These are phyloP conservation scores for Musa balbisiana DNA, from an alignment of 202 grass and related monocot species.

Conservation along the genomic window DNA sequence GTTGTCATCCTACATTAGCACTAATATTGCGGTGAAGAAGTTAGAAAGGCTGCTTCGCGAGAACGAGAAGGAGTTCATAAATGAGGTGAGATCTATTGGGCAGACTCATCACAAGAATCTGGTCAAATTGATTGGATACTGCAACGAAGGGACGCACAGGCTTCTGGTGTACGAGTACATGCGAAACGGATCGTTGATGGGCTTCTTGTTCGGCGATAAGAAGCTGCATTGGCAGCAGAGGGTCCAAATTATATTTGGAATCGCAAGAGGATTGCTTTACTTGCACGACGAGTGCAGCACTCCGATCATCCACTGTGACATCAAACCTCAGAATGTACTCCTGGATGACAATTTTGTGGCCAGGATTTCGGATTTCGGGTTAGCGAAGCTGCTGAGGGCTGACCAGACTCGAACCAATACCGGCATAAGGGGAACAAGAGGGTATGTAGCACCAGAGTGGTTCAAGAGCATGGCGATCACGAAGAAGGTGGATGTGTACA, in stretches of 20 bases:
- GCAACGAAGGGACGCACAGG: conserved; percentile 36
- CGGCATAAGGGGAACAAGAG: neutral
- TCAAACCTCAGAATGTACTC: conserved; percentile 49
- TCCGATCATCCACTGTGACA: conserved; percentile 10
- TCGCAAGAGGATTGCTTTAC: conserved; percentile 32
- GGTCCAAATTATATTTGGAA: conserved; percentile 29
- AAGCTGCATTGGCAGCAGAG: conserved; percentile 28
- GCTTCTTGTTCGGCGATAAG: conserved; percentile 17
- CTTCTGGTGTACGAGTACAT: conserved; percentile 45
- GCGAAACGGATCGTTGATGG: conserved; percentile 27
- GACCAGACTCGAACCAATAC: neutral
- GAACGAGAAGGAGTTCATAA: conserved; percentile 32
- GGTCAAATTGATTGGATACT: conserved; percentile 32
- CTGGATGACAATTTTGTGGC: conserved; percentile 1
- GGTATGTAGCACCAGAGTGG: conserved; percentile 28
- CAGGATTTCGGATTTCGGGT: conserved; percentile 1
- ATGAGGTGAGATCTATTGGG: conserved; percentile 40
- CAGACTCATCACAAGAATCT: conserved; percentile 39
- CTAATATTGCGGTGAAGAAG: conserved; percentile 36
- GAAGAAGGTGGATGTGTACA: conserved; percentile 39
- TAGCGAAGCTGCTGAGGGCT: neutral
- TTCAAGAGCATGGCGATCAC: conserved; percentile 41
- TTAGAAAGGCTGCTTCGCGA: conserved; percentile 20
- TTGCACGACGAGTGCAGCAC: conserved; percentile 27
- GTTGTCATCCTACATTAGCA: neutral